Evolutionary conservation across 768 basidiomycete genomes (phyloP), one percentile per base, ranked within the genome.

Genomic region (Phlebiopsis gigantea): DNA sequence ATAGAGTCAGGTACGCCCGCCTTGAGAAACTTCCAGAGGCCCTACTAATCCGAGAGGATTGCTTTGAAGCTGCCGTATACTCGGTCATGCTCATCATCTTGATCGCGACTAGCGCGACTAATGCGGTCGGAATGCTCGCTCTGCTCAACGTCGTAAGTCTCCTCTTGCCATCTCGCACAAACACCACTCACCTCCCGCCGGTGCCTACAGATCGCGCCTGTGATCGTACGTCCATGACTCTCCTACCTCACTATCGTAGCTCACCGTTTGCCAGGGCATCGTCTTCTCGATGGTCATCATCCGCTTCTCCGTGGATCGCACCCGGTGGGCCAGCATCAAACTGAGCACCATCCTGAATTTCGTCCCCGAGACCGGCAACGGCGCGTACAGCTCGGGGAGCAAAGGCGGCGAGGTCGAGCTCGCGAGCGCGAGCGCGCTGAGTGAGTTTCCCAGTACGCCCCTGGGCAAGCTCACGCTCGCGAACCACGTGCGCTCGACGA

Each of bases 261-360:
- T 29, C 10, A 30, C 47, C 47, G 24, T 9, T 39, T 39, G 28
- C 24, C 41, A 58, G 57, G 57, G 59, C 26, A 56, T 56, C 30
- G 46, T 62, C 17, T 69, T 67, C 43, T 67, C 68, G 26, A 65
- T 60, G 56, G 64, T 68, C 6, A 68, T 68, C 45, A 59, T 67
- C 42, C 68, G 65, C 24, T 61, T 69, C 21, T 59, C 58, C 7
- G 41, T 56, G 1, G 58, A 59, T 39, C 28, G 57, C 12, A 58
- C 57, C n/a, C 42, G 57, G 4, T 58, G 57, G 57, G 57, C 47
- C n/a, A 58, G 57, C 52, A 42, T 58, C 44, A 58, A 58, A 34
- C 46, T 58, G 1, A 42, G 51, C 24, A 58, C 57, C 3, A 51
- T 53, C 34, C 52, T 58, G 1, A 53, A 58, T 25, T 58, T 58